Evolutionary conservation across 2,329 filamentous ascomycete genomes (phyloP).

Genomic region (Fusarium lateritium): DNA sequence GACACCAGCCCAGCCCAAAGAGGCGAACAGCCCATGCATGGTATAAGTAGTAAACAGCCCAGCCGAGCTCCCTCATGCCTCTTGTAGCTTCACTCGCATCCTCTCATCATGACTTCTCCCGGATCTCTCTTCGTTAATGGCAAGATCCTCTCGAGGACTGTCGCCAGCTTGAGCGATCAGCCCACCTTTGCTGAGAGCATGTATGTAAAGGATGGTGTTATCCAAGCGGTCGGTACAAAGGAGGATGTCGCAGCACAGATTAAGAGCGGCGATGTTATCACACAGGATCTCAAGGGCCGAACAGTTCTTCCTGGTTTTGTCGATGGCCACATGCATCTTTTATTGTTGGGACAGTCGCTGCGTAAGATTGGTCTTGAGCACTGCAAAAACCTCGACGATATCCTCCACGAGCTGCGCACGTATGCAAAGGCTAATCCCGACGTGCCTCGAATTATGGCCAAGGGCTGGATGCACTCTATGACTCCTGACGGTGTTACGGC

Average conservation of each 20-base stretch:
- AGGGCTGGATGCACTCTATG: slow-evolving; percentile 70
- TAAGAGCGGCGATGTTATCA: slow-evolving; percentile 12
- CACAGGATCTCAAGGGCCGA: slow-evolving; percentile 51
- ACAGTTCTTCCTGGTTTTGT: slow-evolving; percentile 69
- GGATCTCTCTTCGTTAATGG: slow-evolving; percentile 49
- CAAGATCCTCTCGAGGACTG: slow-evolving; percentile 47
- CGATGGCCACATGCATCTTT: slow-evolving; percentile 70
- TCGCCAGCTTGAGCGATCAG: slow-evolving; percentile 43
- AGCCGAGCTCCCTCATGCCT: not conserved
- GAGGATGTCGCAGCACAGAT: slow-evolving; percentile 47
- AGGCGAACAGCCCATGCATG: slow-evolving; percentile 10
- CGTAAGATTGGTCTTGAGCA: slow-evolving; percentile 65
- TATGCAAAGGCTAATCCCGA: slow-evolving; percentile 64
- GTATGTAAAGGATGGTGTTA: slow-evolving; percentile 54
- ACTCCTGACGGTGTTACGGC: slow-evolving; percentile 62
- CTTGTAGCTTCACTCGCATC: not conserved
- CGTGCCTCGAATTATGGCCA: slow-evolving; percentile 65
- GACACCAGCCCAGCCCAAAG: slow-evolving; percentile 23
- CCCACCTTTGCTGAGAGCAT: slow-evolving; percentile 53
- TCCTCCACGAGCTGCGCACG: slow-evolving; percentile 60
- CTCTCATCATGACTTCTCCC: slow-evolving; percentile 30
- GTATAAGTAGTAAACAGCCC: slow-evolving; percentile 33
- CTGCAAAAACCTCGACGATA: slow-evolving; percentile 65
- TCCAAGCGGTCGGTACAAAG: slow-evolving; percentile 54
- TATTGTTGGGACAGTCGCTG: slow-evolving; percentile 68